These are phyloP conservation scores for Exophiala bonariae DNA, from an alignment of 2,329 filamentous ascomycete genomes.

Conservation along the genomic window DNA sequence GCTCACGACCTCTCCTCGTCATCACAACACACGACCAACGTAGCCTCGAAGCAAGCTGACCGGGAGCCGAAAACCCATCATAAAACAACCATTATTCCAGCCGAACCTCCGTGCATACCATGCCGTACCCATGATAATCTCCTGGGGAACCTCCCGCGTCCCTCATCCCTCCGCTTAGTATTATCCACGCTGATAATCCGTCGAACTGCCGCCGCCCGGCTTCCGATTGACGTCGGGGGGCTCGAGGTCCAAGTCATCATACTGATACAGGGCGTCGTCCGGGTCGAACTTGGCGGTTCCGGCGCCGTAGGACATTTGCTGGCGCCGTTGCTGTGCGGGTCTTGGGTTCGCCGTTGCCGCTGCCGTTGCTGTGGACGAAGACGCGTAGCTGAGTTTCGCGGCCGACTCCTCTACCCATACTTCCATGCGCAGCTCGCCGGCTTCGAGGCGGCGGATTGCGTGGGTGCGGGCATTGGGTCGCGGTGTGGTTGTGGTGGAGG, in stretches of 20 bases:
- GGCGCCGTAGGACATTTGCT: conserved; percentile 24
- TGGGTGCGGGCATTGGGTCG: conserved; percentile 40
- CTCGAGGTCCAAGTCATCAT: conserved; percentile 23
- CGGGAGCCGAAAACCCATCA: no score
- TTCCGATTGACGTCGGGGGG: conserved; percentile 23
- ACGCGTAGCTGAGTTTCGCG: conserved; percentile 45
- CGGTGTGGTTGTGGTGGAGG: neutral
- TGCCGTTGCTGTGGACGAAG: neutral
- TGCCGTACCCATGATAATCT: no score
- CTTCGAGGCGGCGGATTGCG: conserved; percentile 63
- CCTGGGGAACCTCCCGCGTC: no score
- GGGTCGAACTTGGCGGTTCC: conserved; percentile 24
- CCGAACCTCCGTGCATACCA: no score
- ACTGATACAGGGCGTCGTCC: conserved; percentile 2
- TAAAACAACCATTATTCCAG: no score
- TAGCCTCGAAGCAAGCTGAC: no score
- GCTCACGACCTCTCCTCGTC: no score
- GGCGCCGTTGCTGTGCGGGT: conserved; percentile 11
- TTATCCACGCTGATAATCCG: conserved; percentile 14
- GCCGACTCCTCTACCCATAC: conserved; percentile 69
- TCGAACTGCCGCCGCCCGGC: conserved; percentile 17
- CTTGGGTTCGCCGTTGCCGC: neutral
- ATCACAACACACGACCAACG: no score
- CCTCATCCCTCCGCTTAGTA: no score
- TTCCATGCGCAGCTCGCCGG: conserved; percentile 66